phyloP scores from a whole-genome alignment of 2,329 filamentous ascomycete genomes.

The Aspergillus quadrilineatus region DNA sequence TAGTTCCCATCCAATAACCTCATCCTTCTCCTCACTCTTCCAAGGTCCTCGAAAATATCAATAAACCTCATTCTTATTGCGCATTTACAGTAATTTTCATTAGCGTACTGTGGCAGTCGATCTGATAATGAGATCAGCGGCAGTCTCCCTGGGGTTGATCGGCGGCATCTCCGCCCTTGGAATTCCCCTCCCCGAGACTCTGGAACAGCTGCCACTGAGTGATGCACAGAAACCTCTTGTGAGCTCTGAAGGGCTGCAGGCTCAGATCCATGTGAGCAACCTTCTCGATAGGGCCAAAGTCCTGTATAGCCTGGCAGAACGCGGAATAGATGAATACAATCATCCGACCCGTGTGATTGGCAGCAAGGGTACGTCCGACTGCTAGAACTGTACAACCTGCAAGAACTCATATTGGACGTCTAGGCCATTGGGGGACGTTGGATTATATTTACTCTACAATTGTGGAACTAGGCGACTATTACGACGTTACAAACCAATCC shows the following conservation, averaged over 20 bases:
- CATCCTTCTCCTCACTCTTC: background rate
- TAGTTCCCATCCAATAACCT: constrained; percentile 2
- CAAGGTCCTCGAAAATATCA: background rate
- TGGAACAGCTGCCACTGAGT: constrained; percentile 3
- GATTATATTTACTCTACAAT: constrained; percentile 61
- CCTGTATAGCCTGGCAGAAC: constrained; percentile 63
- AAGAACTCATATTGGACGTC: background rate
- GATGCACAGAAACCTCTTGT: constrained; percentile 36
- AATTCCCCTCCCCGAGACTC: constrained; percentile 3
- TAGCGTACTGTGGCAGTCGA: background rate
- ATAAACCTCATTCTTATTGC: constrained; percentile 1
- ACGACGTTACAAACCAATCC: constrained; percentile 49
- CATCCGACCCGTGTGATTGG: constrained; percentile 72
- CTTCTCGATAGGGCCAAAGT: constrained; percentile 60
- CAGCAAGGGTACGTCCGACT: constrained; percentile 52
- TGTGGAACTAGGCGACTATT: constrained; percentile 34
- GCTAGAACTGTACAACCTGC: background rate
- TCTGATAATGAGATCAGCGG: constrained; percentile 7
- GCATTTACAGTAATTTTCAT: background rate
- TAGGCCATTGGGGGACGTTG: constrained; percentile 61
- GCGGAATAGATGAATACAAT: constrained; percentile 59
- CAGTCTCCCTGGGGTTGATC: constrained; percentile 10
- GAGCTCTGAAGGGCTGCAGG: constrained; percentile 43
- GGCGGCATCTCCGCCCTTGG: constrained; percentile 11
- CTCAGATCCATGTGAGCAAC: constrained; percentile 55